Evolutionary conservation across 441 rosid species (phyloP), one percentile per base, ranked within the genome.

Genomic region (Populus hybrid): DNA sequence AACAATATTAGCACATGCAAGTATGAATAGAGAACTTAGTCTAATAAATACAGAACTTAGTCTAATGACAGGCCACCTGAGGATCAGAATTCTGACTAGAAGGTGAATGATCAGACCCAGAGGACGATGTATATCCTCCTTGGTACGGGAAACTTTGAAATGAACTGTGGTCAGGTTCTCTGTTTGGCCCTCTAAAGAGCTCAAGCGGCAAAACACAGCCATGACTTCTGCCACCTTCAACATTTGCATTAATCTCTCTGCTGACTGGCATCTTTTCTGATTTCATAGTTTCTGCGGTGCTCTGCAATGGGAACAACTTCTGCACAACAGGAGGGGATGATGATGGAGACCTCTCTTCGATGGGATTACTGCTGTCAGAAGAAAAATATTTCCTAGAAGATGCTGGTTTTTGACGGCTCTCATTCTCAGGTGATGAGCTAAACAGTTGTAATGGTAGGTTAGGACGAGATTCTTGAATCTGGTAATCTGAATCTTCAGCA

Each of bases 41-140:
- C 28, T 26, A 63, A 53, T 59, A 4, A 66, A 12, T 65, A 42
- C 67, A 7, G 23, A 66, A 38, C 30, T 73, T 67, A 30, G 24
- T 77, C 70, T n/a, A 75, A 36, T 20, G 26, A 16, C 9, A 64
- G 5, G 35, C 74, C 83, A 94, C 98, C 97, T 90, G 94, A 84
- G 89, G 78, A 86, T 90, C 97, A 79, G 97, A 91, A 82, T 89
- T 89, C 84, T 88, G 87, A 86, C 94, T 92, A 65, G 94, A 88
- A 74, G 94, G 94, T 63, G 97, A 94, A 84, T 86, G 93, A 80
- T 94, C 98, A 35, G 98, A 94, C 63, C 98, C 98, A 78, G 98
- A 93, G 70, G 97, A 92, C 23, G 96, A 94, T 5, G 87, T 81
- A 75, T 91, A 92, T 71, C 95, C 96, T 75, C 86, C 83, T 71